These are phyloP conservation scores for Gamarada debralockiae DNA, from an alignment of 495 filamentous ascomycete genomes.

Conservation along the genomic window DNA sequence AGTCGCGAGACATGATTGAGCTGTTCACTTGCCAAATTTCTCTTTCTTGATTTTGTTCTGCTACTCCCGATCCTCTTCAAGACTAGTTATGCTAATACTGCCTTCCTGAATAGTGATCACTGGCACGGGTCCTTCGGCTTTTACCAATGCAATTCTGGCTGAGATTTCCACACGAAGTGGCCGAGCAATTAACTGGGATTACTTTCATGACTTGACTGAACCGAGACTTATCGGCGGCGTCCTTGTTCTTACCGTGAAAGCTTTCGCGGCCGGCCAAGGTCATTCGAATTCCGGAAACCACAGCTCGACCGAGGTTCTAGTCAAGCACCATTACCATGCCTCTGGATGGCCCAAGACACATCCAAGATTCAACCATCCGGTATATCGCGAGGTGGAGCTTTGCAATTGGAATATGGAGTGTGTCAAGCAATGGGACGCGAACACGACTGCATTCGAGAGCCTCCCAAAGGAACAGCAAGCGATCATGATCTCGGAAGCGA, in stretches of 20 bases:
- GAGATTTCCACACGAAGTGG: slow-evolving; percentile 44
- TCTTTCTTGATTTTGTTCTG: no score
- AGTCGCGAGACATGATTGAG: no score
- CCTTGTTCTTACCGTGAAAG: slow-evolving; percentile 58
- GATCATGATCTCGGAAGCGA: slow-evolving; percentile 40
- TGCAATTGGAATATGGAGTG: slow-evolving; percentile 61
- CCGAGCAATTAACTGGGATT: slow-evolving; percentile 36
- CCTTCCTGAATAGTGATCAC: slow-evolving; percentile 42
- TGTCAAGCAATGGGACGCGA: slow-evolving; percentile 51
- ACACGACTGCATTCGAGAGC: slow-evolving; percentile 43
- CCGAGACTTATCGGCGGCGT: slow-evolving; percentile 51
- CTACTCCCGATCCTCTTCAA: no score
- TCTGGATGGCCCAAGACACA: slow-evolving; percentile 57
- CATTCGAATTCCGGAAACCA: slow-evolving; percentile 64
- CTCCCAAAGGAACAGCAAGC: slow-evolving; percentile 43
- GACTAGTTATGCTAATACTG: no score
- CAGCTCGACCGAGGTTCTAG: slow-evolving; percentile 49
- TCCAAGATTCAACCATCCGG: slow-evolving; percentile 53
- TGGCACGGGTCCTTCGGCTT: slow-evolving; percentile 64
- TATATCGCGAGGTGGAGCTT: slow-evolving; percentile 57
- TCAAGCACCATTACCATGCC: slow-evolving; percentile 62
- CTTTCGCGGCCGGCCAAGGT: slow-evolving; percentile 60
- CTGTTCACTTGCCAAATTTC: no score
- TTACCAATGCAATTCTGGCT: slow-evolving; percentile 54
- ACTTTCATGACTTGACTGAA: slow-evolving; percentile 55